These are phyloP conservation scores for Coniophora puteana DNA, from an alignment of 1,284 basidiomycete species.

Conservation along the genomic window DNA sequence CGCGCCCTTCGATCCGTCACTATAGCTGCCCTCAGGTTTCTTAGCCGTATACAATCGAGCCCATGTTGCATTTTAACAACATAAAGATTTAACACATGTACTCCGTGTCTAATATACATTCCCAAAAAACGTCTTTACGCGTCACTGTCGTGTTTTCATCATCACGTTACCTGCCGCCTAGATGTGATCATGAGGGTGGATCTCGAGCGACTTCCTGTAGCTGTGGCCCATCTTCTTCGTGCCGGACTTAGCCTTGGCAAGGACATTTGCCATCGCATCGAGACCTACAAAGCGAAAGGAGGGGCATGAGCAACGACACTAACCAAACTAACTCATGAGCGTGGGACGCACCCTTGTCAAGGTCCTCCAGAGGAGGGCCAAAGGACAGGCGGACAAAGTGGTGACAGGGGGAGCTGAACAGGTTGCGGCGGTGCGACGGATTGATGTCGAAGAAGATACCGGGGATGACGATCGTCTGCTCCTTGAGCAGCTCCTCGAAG, in stretches of 20 bases:
- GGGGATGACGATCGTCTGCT: constrained; percentile 86
- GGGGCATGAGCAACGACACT: background rate
- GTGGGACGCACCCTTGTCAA: constrained; percentile 67
- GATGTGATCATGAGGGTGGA: constrained; percentile 18
- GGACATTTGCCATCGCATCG: constrained; percentile 80
- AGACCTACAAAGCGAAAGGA: constrained; percentile 45
- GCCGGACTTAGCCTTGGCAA: constrained; percentile 67
- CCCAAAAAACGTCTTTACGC: background rate
- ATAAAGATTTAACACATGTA: background rate
- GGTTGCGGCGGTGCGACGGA: constrained; percentile 78
- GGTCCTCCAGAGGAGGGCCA: constrained; percentile 79
- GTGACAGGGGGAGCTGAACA: constrained; percentile 91
- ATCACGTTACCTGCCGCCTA: no score
- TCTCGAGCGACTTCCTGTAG: constrained; percentile 61
- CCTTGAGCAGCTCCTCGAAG: constrained; percentile 93
- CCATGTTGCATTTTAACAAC: constrained; percentile 1
- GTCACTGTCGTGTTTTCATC: background rate
- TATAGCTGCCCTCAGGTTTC: constrained; percentile 10
- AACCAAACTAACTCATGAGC: background rate
- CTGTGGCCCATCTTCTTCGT: constrained; percentile 60
- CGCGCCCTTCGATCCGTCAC: constrained; percentile 61
- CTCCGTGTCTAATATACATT: background rate
- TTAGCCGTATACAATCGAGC: background rate
- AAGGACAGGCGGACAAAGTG: constrained; percentile 86
- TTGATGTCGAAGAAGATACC: constrained; percentile 91